A percentile compares a stretch with the other conserved stretches of the same genome.
Evolutionary conservation across 2,329 filamentous ascomycete genomes (phyloP).

Genomic region (Massarina eburnea): DNA sequence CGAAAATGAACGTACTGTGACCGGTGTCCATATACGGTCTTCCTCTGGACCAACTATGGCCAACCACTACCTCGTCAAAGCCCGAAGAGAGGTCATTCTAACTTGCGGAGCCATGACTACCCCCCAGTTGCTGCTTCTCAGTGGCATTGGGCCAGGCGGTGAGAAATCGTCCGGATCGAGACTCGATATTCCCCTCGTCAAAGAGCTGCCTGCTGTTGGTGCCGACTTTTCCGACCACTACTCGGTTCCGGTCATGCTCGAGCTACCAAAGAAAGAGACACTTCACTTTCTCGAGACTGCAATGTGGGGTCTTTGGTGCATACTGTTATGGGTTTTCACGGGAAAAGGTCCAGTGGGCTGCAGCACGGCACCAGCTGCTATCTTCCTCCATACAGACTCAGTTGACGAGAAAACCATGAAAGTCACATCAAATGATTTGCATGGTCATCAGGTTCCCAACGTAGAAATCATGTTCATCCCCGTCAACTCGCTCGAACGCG

Average conservation of each 20-base stretch:
- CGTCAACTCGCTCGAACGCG: conserved; percentile 11
- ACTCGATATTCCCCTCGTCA: conserved; percentile 12
- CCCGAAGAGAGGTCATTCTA: conserved; percentile 13
- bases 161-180: conserved; percentile 9
- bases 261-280: conserved; percentile 12
- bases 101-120: conserved; percentile 15
- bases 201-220: conserved; percentile 15
- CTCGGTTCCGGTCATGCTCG: conserved; percentile 14
- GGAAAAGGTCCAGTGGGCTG: conserved; percentile 10
- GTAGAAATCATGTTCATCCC: conserved; percentile 13
- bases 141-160: conserved; percentile 14
- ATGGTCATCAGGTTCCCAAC: conserved; percentile 7
- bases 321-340: conserved; percentile 14
- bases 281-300: conserved; percentile 11
- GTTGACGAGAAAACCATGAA: conserved; percentile 10
- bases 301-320: conserved; percentile 14
- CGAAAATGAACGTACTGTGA: conserved; percentile 6
- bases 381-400: conserved; percentile 12
- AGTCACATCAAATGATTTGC: conserved; percentile 2
- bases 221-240: conserved; percentile 16
- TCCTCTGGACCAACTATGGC: conserved; percentile 6
- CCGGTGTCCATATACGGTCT: conserved; percentile 11
- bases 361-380: conserved; percentile 11
- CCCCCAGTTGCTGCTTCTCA: conserved; percentile 15
- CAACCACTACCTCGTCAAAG: conserved; percentile 14